Evolutionary conservation across 352 stramenopile species (phyloP).

Genomic region (Pythium inflatum): DNA sequence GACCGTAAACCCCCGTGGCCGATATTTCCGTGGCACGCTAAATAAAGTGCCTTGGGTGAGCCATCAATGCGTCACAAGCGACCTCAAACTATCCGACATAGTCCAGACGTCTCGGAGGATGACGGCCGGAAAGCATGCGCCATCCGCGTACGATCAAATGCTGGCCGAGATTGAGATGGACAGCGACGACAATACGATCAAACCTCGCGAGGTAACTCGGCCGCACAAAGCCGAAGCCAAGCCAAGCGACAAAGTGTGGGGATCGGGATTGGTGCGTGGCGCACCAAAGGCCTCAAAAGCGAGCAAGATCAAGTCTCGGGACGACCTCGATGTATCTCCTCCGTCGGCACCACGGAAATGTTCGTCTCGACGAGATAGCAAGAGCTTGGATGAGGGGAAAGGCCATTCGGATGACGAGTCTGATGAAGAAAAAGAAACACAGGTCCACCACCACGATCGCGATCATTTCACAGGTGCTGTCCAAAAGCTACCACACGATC

Average conservation of each 20-base stretch:
- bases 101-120: too few relatives aligned
- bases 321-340: not conserved
- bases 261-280: too few relatives aligned
- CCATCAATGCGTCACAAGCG: too few relatives aligned
- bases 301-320: not conserved
- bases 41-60: too few relatives aligned
- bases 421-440: constrained; percentile 30
- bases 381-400: constrained; percentile 15
- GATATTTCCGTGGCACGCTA: too few relatives aligned
- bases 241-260: not conserved
- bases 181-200: not conserved
- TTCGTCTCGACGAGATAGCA: constrained; percentile 20
- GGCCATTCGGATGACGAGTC: constrained; percentile 18
- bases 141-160: constrained; percentile 30
- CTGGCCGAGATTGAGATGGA: constrained; percentile 29
- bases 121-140: constrained; percentile 15
- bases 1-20: too few relatives aligned
- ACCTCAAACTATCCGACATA: too few relatives aligned
- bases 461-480: not conserved
- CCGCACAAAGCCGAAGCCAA: constrained; percentile 5
- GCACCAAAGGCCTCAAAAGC: too few relatives aligned
- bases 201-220: too few relatives aligned
- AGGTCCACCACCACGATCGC: constrained; percentile 6
- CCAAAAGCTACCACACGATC: not conserved
- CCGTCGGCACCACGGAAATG: constrained; percentile 1